phyloP scores from a whole-genome alignment of 148 eudicot genomes.

The Arbutus unedo region DNA sequence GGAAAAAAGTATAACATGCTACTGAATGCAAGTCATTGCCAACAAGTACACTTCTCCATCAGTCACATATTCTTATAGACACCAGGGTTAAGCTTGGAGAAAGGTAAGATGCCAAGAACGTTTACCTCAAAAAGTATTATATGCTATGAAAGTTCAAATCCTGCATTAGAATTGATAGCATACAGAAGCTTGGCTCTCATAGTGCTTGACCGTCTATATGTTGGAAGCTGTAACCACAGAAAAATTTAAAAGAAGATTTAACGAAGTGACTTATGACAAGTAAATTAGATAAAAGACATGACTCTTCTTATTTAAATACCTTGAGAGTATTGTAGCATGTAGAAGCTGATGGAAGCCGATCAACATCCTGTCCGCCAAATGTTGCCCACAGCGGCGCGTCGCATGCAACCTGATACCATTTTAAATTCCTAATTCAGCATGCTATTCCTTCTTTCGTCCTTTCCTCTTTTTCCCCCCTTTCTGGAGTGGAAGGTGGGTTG shows the following conservation, averaged over 20 bases:
- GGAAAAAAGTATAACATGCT: background rate
- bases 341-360: slow-evolving; percentile 97
- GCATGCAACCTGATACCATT: slow-evolving; percentile 60
- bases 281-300: slow-evolving; percentile 12
- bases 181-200: slow-evolving; percentile 86
- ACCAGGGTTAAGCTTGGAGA: slow-evolving; percentile 6
- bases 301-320: slow-evolving; percentile 37
- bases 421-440: background rate
- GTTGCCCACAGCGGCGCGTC: slow-evolving; percentile 92
- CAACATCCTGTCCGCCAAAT: slow-evolving; percentile 96
- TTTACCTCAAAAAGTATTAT: slow-evolving; percentile 24
- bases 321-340: slow-evolving; percentile 97
- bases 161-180: slow-evolving; percentile 96
- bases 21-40: background rate
- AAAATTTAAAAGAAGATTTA: background rate
- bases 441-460: background rate
- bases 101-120: background rate
- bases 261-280: slow-evolving; percentile 2
- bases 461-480: background rate
- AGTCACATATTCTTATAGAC: background rate
- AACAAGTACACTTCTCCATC: background rate
- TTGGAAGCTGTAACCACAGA: slow-evolving; percentile 67
- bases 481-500: background rate
- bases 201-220: slow-evolving; percentile 84
- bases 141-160: slow-evolving; percentile 83